Evolutionary conservation across 768 basidiomycete species (phyloP).

Genomic region (Mycena capillaripes): DNA sequence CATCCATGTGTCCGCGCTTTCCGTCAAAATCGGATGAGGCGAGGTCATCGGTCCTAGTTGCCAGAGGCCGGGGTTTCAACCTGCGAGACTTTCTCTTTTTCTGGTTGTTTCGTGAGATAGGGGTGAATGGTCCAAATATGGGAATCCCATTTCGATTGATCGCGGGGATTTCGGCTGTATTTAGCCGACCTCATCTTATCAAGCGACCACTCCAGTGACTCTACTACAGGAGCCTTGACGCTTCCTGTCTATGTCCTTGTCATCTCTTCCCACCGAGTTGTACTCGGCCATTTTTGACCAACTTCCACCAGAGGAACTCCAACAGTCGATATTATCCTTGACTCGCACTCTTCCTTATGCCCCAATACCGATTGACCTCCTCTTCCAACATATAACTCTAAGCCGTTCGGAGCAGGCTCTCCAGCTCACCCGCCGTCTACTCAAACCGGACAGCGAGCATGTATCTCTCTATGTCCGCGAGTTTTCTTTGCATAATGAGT

Average conservation of each 20-base stretch:
- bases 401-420: slow-evolving; percentile 64
- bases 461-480: slow-evolving; percentile 59
- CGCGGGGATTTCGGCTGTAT: no score
- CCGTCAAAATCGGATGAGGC: no score
- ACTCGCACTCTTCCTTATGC: slow-evolving; percentile 72
- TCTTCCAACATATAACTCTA: slow-evolving; percentile 74
- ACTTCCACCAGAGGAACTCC: slow-evolving; percentile 60
- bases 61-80: no score
- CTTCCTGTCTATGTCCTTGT: slow-evolving; percentile 2
- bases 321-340: slow-evolving; percentile 70
- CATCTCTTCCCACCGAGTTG: slow-evolving; percentile 73
- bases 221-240: no score
- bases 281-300: slow-evolving; percentile 70
- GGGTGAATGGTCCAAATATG: neutral
- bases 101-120: no score
- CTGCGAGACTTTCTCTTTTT: no score
- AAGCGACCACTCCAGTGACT: no score
- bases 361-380: slow-evolving; percentile 66
- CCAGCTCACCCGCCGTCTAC: slow-evolving; percentile 69
- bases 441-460: slow-evolving; percentile 43
- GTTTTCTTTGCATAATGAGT: slow-evolving; percentile 66
- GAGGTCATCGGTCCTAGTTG: no score
- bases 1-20: no score
- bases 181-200: no score
- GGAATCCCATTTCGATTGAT: no score